Base-by-base conservation (phyloP, 768 basidiomycete species). In the Mycena kentingensis region DNA sequence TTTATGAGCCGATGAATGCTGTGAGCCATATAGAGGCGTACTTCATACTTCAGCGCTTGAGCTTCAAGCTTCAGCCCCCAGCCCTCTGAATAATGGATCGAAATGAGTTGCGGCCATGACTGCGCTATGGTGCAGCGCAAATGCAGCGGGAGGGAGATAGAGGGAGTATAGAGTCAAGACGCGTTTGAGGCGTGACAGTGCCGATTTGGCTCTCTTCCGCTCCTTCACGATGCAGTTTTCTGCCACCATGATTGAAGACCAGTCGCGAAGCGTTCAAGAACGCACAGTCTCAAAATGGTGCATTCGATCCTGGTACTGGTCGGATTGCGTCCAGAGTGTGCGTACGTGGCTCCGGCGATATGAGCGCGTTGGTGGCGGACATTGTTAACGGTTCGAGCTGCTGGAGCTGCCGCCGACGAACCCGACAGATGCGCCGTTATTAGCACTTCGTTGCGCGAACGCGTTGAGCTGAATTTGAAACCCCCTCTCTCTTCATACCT, bases 261-360 rank as follows among this genome's bases (percentile, higher is more conserved):
- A 80, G 51, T 87, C 87, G 37, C 65, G 83, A 53, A 76, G 79
- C 61, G 80, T 82, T 32, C 89, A 91, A 65, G 84, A 89, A 66
- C 74, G 85, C 56, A 93, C 93, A 2, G 94, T 95, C 67, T 93
- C 91, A 70, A 93, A 93, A 82, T 95, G 93, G 93, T 93, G 56
- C 54, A 60, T 28, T 41, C 29, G 48, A 52, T 46, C 21, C 13
- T 5, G n/a, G n/a, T n/a, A n/a, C n/a, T n/a, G n/a, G n/a, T n/a
- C n/a, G n/a, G n/a, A n/a, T n/a, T n/a, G n/a, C n/a, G n/a, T n/a
- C n/a, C n/a, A n/a, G n/a, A n/a, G n/a, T n/a, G n/a, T n/a, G n/a
- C n/a, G n/a, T n/a, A n/a, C n/a, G n/a, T n/a, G n/a, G n/a, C n/a
- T n/a, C n/a, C n/a, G n/a, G n/a, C n/a, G n/a, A n/a, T n/a, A n/a